Percentiles rank a stretch among this genome's conserved stretches.
These are phyloP conservation scores for Viola pubescens DNA, from an alignment of 441 rosid genomes.

Conservation along the genomic window DNA sequence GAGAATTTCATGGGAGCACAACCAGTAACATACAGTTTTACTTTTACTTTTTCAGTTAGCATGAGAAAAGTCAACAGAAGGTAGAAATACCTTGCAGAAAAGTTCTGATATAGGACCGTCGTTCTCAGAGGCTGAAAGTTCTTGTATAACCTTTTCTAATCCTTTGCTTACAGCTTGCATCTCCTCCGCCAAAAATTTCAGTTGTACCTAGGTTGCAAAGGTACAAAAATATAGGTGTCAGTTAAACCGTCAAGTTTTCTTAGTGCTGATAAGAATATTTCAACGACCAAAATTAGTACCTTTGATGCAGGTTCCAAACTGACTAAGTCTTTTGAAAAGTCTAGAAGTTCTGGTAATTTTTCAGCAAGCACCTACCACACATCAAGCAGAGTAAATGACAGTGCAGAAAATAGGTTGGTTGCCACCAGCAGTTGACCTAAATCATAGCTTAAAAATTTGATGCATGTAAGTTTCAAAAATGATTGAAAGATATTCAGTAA, in stretches of 20 bases:
- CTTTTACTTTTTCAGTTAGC: not conserved
- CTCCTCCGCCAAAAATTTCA: slow-evolving; percentile 90
- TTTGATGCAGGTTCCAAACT: slow-evolving; percentile 72
- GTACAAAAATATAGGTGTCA: slow-evolving; percentile 14
- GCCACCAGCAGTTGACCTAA: no score
- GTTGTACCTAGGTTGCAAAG: slow-evolving; percentile 58
- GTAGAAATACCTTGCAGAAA: slow-evolving; percentile 53
- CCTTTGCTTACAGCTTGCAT: slow-evolving; percentile 97
- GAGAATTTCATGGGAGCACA: not conserved
- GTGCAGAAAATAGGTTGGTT: not conserved
- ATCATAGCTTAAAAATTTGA: not conserved
- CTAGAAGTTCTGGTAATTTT: slow-evolving; percentile 77
- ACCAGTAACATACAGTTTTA: not conserved
- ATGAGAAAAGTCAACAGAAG: not conserved
- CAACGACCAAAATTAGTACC: slow-evolving; percentile 34
- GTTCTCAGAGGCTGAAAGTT: slow-evolving; percentile 69
- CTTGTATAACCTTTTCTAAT: slow-evolving; percentile 78
- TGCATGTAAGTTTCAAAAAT: not conserved
- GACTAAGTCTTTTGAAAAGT: slow-evolving; percentile 62
- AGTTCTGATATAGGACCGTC: slow-evolving; percentile 73
- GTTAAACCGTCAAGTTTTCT: slow-evolving; percentile 14
- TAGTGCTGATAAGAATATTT: not conserved
- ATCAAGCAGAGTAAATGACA: slow-evolving; percentile 16
- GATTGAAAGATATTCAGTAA: no score
- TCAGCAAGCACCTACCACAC: slow-evolving; percentile 71